phyloP scores from a whole-genome alignment of 805 yeast species.

The Schwanniomyces sp. region DNA sequence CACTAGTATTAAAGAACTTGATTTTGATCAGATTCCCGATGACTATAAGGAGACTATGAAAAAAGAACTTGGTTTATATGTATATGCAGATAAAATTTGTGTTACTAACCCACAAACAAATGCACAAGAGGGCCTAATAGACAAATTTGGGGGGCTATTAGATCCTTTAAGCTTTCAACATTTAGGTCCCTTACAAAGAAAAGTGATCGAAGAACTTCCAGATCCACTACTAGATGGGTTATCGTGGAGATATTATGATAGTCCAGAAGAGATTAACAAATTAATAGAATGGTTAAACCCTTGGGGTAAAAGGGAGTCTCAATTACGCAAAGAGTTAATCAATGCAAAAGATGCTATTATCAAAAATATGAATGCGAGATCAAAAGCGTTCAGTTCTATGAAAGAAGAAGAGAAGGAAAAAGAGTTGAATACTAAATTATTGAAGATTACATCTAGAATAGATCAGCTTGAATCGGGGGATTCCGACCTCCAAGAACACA shows the following conservation, averaged over 20 bases:
- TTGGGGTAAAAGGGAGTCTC: slow-evolving; percentile 73
- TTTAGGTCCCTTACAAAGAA: slow-evolving; percentile 49
- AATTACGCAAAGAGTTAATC: slow-evolving; percentile 59
- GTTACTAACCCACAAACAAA: slow-evolving; percentile 2
- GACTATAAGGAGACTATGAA: slow-evolving; percentile 22
- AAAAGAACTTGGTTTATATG: slow-evolving; percentile 27
- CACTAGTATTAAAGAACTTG: slow-evolving; percentile 11
- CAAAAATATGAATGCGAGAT: slow-evolving; percentile 58
- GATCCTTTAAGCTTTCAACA: slow-evolving; percentile 2
- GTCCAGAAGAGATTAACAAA: slow-evolving; percentile 52
- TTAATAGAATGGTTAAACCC: slow-evolving; percentile 69
- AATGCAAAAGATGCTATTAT: slow-evolving; percentile 52
- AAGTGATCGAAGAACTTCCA: slow-evolving; percentile 65
- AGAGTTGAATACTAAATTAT: slow-evolving; percentile 21
- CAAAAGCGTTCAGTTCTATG: slow-evolving; percentile 47
- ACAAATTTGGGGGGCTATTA: slow-evolving; percentile 18
- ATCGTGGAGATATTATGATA: slow-evolving; percentile 75
- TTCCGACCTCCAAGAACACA: slow-evolving; percentile 25
- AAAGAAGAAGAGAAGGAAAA: slow-evolving; percentile 41
- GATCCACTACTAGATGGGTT: slow-evolving; percentile 49
- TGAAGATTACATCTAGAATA: slow-evolving; percentile 24
- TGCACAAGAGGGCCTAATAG: slow-evolving; percentile 7
- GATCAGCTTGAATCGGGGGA: slow-evolving; percentile 14
- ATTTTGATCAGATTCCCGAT: slow-evolving; percentile 21
- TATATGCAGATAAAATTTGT: slow-evolving; percentile 18